Base-by-base conservation (phyloP, 495 filamentous ascomycete genomes). In the Penicillium crystallinum region DNA sequence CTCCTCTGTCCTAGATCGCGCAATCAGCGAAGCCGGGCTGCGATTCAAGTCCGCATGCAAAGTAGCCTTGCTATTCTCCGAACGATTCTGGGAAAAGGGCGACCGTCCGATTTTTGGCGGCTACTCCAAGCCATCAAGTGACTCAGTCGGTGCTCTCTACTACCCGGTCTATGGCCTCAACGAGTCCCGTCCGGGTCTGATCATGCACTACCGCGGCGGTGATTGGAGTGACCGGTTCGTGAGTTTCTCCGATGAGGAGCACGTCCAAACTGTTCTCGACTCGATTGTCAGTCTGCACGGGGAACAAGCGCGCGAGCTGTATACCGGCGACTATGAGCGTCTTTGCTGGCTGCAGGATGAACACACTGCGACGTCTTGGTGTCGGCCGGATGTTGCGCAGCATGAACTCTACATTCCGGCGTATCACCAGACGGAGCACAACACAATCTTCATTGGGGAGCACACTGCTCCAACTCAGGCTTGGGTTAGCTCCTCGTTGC, bases 391-490 rank as follows among this genome's bases (percentile, higher is more conserved):
- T n/a, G 56, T 79, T 0, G 81, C 80, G 0, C 77, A 84, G 69
- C 82, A 87, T 52, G 62, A 78, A 68, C 49, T 87, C 36, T 87
- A 84, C 65, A 70, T 87, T 33, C 84, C 84, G 0, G 79, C 83
- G 56, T 87, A 81, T 55, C 85, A 81, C 52, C 72, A 82, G 60
- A 86, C 82, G 0, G 80, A 86, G 56, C 76, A 79, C 49, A 77
- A 78, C 58, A 79, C 81, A 50, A 78, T 87, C 30, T 86, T 87
- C 47, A 68, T 86, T 1, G 84, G 84, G 10, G 83, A 87, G 69
- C 83, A 86, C 59, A 87, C 83, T 2, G 77, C 75, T 21, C 84
- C 81, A 54, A 86, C 84, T 7, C 83, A 86, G 57, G 82, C 82
- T 3, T 87, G 84, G 84, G 84, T 87, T 29, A 78, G 80, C 17